A percentile compares a stretch with the other conserved stretches of the same genome.
Conservation (phyloP, 169 alveolate genomes). For the Plasmodium cynomolgi region DNA sequence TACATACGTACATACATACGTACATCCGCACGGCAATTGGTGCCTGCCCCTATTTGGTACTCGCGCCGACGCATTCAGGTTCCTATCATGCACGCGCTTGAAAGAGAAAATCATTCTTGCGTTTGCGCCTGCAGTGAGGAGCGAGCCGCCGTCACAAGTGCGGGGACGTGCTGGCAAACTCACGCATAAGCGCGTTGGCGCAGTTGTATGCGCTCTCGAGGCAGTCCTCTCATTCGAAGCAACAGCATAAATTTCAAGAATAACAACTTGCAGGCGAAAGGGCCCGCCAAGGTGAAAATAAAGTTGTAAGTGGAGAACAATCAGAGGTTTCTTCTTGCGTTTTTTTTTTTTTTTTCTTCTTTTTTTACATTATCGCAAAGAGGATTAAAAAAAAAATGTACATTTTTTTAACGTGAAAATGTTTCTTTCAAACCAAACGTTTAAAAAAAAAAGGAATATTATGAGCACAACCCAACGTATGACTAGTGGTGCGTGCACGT, state of each 20-base stretch:
- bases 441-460: background rate
- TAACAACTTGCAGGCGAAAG: background rate
- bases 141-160: background rate
- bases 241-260: background rate
- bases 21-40: background rate
- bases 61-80: background rate
- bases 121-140: background rate
- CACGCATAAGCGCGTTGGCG: background rate
- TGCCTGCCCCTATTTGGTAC: background rate
- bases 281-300: background rate
- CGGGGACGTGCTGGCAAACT: background rate
- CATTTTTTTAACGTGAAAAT: background rate
- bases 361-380: background rate
- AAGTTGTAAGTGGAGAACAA: background rate
- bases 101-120: slow-evolving; percentile 56
- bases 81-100: slow-evolving; percentile 3
- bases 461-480: background rate
- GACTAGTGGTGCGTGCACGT: background rate
- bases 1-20: background rate
- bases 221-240: background rate
- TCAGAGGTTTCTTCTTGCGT: background rate
- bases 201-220: background rate
- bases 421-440: background rate
- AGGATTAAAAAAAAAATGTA: background rate
- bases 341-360: background rate